Evolutionary conservation across 176 grass and related monocot species (phyloP).

Genomic region (Oropetium thomaeum): DNA sequence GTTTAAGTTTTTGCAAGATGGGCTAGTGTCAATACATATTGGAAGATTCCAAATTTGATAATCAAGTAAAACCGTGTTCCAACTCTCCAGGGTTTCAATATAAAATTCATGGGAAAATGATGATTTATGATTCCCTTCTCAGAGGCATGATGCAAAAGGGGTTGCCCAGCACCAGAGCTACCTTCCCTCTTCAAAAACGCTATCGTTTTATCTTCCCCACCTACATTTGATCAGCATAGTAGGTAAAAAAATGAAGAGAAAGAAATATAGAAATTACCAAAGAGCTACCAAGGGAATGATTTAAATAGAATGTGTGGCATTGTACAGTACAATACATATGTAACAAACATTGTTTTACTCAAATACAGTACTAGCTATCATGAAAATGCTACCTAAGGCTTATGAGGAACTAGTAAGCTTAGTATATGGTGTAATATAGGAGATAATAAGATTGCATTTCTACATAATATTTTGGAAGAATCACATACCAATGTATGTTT

Average conservation of each 20-base stretch:
- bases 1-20: conserved; percentile 17
- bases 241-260: conserved; percentile 13
- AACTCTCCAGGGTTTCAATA: conserved; percentile 84
- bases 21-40: conserved; percentile 69
- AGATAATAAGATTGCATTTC: background rate
- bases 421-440: background rate
- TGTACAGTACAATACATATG: background rate
- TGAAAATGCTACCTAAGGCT: background rate
- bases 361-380: background rate
- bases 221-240: conserved; percentile 43
- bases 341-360: conserved; percentile 5
- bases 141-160: conserved; percentile 59
- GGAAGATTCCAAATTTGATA: conserved; percentile 97
- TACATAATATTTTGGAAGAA: background rate
- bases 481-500: background rate
- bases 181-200: conserved; percentile 91
- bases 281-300: background rate
- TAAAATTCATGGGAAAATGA: conserved; percentile 91
- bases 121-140: conserved; percentile 90
- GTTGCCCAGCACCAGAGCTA: conserved; percentile 49
- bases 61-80: conserved; percentile 73
- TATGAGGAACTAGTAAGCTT: background rate
- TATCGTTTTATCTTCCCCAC: conserved; percentile 93
- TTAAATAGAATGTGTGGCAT: background rate
- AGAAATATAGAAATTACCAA: background rate